phyloP scores from a whole-genome alignment of 345 rosid genomes.

The Camelina neglecta region DNA sequence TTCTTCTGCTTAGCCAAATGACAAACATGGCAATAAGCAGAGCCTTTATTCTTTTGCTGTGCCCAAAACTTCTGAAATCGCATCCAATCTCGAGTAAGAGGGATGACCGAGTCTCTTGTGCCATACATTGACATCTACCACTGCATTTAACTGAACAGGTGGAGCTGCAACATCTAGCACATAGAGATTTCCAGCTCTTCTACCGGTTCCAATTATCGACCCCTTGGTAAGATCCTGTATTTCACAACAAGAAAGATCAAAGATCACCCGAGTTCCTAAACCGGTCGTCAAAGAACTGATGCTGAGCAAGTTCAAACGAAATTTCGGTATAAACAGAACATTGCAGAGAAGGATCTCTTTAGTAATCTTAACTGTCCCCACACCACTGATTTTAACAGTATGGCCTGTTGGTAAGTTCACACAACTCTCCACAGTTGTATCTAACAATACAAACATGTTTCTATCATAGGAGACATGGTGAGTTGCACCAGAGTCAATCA shows the following conservation, averaged over 20 bases:
- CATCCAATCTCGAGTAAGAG: too few relatives aligned
- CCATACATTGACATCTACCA: too few relatives aligned
- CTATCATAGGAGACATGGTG: background rate
- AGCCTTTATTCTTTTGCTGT: too few relatives aligned
- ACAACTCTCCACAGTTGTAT: too few relatives aligned
- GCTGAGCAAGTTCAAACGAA: background rate
- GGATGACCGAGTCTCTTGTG: too few relatives aligned
- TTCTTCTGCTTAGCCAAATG: too few relatives aligned
- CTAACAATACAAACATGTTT: rapidly evolving
- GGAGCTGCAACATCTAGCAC: too few relatives aligned
- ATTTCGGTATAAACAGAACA: background rate
- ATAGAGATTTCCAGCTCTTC: background rate
- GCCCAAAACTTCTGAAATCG: too few relatives aligned
- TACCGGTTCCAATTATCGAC: background rate
- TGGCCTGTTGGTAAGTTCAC: background rate
- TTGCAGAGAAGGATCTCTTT: background rate
- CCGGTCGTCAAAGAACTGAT: background rate
- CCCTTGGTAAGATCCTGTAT: background rate
- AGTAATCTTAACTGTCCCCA: background rate
- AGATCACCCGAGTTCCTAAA: background rate
- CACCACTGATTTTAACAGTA: background rate
- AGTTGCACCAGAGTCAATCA: background rate
- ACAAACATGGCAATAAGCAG: too few relatives aligned
- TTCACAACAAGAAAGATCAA: background rate
- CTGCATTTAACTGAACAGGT: too few relatives aligned